These are phyloP conservation scores for Aspergillus melleus DNA, from an alignment of 2,329 filamentous ascomycete genomes.

Conservation along the genomic window DNA sequence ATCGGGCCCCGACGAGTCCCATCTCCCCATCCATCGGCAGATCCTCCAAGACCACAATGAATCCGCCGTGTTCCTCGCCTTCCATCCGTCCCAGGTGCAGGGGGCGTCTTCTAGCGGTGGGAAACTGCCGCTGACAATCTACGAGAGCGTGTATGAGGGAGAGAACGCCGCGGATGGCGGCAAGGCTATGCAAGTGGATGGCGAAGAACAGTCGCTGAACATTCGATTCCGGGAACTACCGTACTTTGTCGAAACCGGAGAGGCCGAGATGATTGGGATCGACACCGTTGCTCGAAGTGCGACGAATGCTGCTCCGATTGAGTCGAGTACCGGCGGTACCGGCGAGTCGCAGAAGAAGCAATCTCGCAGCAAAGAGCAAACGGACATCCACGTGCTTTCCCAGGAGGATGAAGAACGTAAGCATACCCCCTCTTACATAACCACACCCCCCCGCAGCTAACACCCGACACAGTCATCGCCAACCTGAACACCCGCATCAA, in stretches of 20 bases:
- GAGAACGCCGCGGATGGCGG: conserved; percentile 59
- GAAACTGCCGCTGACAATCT: conserved; percentile 85
- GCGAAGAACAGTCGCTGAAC: conserved; percentile 56
- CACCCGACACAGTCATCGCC: conserved; percentile 43
- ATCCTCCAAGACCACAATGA: conserved; percentile 77
- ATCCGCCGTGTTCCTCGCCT: conserved; percentile 81
- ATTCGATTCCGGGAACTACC: conserved; percentile 80
- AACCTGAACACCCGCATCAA: conserved; percentile 83
- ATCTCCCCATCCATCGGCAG: conserved; percentile 75
- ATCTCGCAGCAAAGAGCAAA: conserved; percentile 27
- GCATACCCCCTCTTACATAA: conserved; percentile 15
- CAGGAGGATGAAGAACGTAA: conserved; percentile 65
- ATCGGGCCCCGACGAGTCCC: conserved; percentile 65
- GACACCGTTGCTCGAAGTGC: conserved; percentile 87
- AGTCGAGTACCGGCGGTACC: conserved; percentile 22
- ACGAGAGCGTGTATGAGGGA: conserved; percentile 79
- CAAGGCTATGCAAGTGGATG: conserved; percentile 71
- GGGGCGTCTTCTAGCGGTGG: conserved; percentile 62
- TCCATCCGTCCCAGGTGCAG: conserved; percentile 67
- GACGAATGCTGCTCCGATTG: conserved; percentile 71
- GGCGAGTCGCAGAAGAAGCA: conserved; percentile 28
- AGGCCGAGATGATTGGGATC: conserved; percentile 97
- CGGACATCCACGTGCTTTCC: conserved; percentile 40
- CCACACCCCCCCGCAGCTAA: neutral
- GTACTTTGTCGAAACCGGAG: conserved; percentile 87